Evolutionary conservation across 352 stramenopile genomes (phyloP).

Genomic region (Phytophthora hybrid): DNA sequence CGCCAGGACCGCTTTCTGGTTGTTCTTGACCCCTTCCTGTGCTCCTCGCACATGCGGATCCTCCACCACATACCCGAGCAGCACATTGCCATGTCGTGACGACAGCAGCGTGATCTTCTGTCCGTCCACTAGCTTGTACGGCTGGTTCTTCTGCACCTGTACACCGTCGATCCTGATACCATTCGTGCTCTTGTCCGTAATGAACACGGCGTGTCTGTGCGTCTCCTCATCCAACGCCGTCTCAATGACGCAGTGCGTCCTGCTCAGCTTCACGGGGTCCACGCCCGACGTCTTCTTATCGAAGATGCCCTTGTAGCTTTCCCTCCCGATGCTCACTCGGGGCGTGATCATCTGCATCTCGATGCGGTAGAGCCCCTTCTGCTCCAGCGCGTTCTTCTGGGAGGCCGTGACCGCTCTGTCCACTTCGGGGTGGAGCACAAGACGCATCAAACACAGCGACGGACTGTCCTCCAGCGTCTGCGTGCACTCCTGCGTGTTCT

Average conservation of each 20-base stretch:
- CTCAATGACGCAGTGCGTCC: slow-evolving; percentile 70
- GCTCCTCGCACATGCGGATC: slow-evolving; percentile 70
- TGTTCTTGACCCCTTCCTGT: slow-evolving; percentile 31
- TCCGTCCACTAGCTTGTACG: slow-evolving; percentile 59
- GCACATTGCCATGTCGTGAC: slow-evolving; percentile 59
- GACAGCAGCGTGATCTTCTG: slow-evolving; percentile 84
- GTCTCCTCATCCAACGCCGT: slow-evolving; percentile 54
- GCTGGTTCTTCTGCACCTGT: slow-evolving; percentile 57
- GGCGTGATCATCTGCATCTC: slow-evolving; percentile 64
- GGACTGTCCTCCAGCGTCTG: slow-evolving; percentile 75
- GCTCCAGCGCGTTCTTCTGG: slow-evolving; percentile 65
- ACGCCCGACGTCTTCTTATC: slow-evolving; percentile 63
- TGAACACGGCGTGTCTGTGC: slow-evolving; percentile 54
- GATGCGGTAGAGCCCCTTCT: slow-evolving; percentile 62
- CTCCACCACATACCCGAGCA: slow-evolving; percentile 80
- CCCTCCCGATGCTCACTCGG: slow-evolving; percentile 60
- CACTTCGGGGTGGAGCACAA: slow-evolving; percentile 74
- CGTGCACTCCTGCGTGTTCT: slow-evolving; percentile 81
- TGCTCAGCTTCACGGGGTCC: slow-evolving; percentile 72
- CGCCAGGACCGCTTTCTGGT: slow-evolving; percentile 6
- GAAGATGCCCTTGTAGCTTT: slow-evolving; percentile 64
- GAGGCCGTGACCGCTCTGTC: slow-evolving; percentile 62
- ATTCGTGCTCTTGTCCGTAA: slow-evolving; percentile 80
- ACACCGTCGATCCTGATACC: slow-evolving; percentile 75
- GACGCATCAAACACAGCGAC: slow-evolving; percentile 61